Percentiles rank a stretch among this genome's conserved stretches.
phyloP scores from a whole-genome alignment of 768 basidiomycete species.

The Rhizopogon vinicolor region DNA sequence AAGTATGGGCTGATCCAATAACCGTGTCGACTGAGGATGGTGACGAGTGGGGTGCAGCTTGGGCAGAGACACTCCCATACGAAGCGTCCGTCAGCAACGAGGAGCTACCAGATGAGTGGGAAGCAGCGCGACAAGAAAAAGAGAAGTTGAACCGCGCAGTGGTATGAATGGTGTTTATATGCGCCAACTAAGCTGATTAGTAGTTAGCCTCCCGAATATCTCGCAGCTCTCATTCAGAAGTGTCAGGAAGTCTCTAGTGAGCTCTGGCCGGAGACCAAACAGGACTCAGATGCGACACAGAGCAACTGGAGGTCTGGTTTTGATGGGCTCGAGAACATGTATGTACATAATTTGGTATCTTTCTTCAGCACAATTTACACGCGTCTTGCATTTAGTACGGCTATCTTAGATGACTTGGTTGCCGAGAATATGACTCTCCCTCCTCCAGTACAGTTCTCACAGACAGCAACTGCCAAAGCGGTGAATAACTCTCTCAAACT shows the following conservation, averaged over 20 bases:
- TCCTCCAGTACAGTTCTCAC: slow-evolving; percentile 42
- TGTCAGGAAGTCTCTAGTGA: slow-evolving; percentile 49
- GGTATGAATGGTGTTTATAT: slow-evolving; percentile 38
- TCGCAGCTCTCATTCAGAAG: slow-evolving; percentile 51
- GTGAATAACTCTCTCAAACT: slow-evolving; percentile 58
- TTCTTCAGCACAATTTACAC: slow-evolving; percentile 2
- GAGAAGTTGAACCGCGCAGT: slow-evolving; percentile 57
- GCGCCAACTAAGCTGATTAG: not conserved
- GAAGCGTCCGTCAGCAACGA: slow-evolving; percentile 11
- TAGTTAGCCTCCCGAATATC: slow-evolving; percentile 61
- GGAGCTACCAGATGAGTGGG: slow-evolving; percentile 60
- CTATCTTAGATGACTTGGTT: slow-evolving; percentile 38
- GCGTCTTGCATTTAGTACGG: slow-evolving; percentile 28
- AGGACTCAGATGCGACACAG: slow-evolving; percentile 19
- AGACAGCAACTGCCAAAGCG: slow-evolving; percentile 54
- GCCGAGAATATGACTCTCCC: slow-evolving; percentile 51
- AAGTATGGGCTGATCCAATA: slow-evolving; percentile 7
- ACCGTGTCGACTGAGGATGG: not conserved
- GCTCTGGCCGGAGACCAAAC: slow-evolving; percentile 40
- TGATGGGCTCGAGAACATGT: slow-evolving; percentile 56
- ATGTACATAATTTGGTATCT: slow-evolving; percentile 27
- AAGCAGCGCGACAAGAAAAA: slow-evolving; percentile 52
- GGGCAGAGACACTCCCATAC: slow-evolving; percentile 26
- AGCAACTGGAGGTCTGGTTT: slow-evolving; percentile 38
- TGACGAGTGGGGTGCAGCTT: slow-evolving; percentile 37